phyloP scores from a whole-genome alignment of 2,329 filamentous ascomycete species.

The Calonectria hongkongensis region DNA sequence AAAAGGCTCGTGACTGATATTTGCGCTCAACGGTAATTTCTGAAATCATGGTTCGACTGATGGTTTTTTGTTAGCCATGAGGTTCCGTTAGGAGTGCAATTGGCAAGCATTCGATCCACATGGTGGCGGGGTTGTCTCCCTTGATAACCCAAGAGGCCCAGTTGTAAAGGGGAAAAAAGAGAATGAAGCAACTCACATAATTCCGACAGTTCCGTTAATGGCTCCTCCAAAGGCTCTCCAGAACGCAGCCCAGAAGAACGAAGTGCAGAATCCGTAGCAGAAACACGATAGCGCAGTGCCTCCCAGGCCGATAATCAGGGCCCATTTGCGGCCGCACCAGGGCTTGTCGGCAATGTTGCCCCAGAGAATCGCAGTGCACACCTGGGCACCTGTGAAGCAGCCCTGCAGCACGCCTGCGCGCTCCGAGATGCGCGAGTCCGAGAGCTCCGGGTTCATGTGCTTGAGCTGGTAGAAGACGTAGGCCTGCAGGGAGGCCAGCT shows the following conservation, averaged over 20 bases:
- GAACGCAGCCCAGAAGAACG: slow-evolving; percentile 77
- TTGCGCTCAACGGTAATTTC: slow-evolving; percentile 69
- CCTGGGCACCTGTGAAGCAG: slow-evolving; percentile 83
- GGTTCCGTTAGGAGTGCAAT: background rate
- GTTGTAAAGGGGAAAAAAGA: background rate
- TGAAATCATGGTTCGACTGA: slow-evolving; percentile 68
- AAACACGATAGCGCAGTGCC: slow-evolving; percentile 81
- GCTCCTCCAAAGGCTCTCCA: slow-evolving; percentile 80
- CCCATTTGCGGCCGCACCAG: slow-evolving; percentile 79
- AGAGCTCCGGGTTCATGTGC: slow-evolving; percentile 75
- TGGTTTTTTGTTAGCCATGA: slow-evolving; percentile 25
- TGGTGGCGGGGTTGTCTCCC: background rate
- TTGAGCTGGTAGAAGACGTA: slow-evolving; percentile 87
- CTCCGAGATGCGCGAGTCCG: slow-evolving; percentile 74
- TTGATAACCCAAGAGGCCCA: background rate
- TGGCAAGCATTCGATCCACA: background rate
- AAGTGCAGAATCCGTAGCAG: slow-evolving; percentile 83
- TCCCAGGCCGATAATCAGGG: slow-evolving; percentile 81
- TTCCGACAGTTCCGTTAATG: slow-evolving; percentile 70
- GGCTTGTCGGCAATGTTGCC: slow-evolving; percentile 78
- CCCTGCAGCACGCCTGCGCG: slow-evolving; percentile 83
- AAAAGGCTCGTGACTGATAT: slow-evolving; percentile 68
- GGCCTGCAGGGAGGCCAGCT: slow-evolving; percentile 80
- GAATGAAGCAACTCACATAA: slow-evolving; percentile 61
- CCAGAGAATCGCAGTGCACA: slow-evolving; percentile 84